A percentile compares a stretch with the other conserved stretches of the same genome.
phyloP scores from a whole-genome alignment of 1,284 basidiomycete genomes.

The Trichosporon sp. region DNA sequence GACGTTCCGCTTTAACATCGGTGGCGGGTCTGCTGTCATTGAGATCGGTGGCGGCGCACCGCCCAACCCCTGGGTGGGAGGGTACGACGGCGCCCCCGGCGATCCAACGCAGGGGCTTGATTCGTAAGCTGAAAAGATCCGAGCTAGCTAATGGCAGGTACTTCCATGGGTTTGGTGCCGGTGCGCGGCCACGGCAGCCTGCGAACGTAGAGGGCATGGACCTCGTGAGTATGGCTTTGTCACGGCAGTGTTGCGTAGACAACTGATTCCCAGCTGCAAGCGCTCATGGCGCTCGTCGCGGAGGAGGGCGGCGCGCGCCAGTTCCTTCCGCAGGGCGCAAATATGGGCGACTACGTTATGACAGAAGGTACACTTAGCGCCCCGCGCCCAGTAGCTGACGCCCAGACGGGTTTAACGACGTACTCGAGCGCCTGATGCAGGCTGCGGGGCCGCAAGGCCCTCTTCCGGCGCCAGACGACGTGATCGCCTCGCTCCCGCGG shows the following conservation, averaged over 20 bases:
- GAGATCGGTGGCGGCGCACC: conserved; percentile 8
- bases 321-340: conserved; percentile 14
- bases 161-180: conserved; percentile 32
- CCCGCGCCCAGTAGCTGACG: neutral
- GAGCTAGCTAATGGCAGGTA: conserved; percentile 19
- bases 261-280: conserved; percentile 26
- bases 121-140: neutral
- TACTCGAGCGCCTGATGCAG: conserved; percentile 47
- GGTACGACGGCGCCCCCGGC: conserved; percentile 12
- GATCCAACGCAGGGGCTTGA: conserved; percentile 12
- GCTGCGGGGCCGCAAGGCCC: conserved; percentile 47
- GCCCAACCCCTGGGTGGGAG: conserved; percentile 11
- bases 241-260: neutral
- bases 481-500: conserved; percentile 45
- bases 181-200: conserved; percentile 12
- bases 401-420: conserved; percentile 42
- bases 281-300: conserved; percentile 29
- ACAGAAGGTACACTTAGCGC: conserved; percentile 31
- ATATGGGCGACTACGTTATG: conserved; percentile 46
- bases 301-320: conserved; percentile 26
- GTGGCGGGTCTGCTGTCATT: conserved; percentile 8
- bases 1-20: conserved; percentile 9
- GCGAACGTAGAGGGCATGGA: conserved; percentile 21
- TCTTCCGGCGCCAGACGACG: conserved; percentile 40
- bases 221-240: conserved; percentile 19